Base-by-base conservation (phyloP, 805 yeast species). In the Cyberlindnera lachancei region DNA sequence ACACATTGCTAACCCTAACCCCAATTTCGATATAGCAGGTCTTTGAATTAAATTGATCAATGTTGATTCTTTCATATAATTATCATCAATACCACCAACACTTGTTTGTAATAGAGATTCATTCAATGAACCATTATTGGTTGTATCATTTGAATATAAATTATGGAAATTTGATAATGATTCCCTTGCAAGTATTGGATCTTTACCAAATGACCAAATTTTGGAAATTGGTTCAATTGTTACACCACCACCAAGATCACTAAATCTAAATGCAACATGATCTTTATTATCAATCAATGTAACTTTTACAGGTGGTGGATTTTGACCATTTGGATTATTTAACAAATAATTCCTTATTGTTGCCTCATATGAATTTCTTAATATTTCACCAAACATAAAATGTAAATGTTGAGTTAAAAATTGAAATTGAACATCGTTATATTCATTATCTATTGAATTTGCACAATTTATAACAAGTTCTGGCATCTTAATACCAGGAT, bases 191-290 rank as follows among this genome's bases (percentile, higher is more conserved):
- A 70, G 49, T 31, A 65, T 68, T 4, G 83, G 76, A 16, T 69
- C 66, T 52, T 81, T 82, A 4, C 88, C 88, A 59, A 92, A 90
- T 0, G 94, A 82, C 95, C 96, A 90, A 7, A 87, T 66, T 26
- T 76, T 70, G 12, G 66, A 64, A 22, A 82, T 63, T 21, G 75
- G 68, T 15, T 70, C 71, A 27, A 68, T 66, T 9, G 70, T 64
- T 30, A 90, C 62, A 2, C 97, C 98, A 18, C 96, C 96, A 4
- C 96, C 96, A 44, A 72, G 78, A 56, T 90, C 98, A 5, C 90
- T 77, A 30, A 90, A 74, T 32, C 95, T 68, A 53, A 90, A 80
- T 4, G 78, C 63, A 18, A 85, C 77, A 29, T 77, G 73, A 23
- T 75, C 79, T 10, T 72, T 65, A 14, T 83, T 73, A 40, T 79